phyloP scores from a whole-genome alignment of 2,329 filamentous ascomycete genomes.

The Chrysosporium queenslandicum region DNA sequence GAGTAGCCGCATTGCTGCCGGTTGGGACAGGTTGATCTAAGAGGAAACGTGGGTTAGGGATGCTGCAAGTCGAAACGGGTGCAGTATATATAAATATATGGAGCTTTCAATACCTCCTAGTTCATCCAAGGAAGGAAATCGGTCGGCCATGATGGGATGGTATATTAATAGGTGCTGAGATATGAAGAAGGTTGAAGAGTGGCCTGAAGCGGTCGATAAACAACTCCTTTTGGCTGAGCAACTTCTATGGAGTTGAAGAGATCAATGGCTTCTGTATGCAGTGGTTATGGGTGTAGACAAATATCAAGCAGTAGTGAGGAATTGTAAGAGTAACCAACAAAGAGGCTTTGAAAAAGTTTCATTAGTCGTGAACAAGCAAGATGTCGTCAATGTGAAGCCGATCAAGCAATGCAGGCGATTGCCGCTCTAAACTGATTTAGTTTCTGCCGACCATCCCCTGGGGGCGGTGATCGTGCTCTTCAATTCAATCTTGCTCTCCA shows the following conservation, averaged over 20 bases:
- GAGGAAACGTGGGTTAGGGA: slow-evolving; percentile 19
- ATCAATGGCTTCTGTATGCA: not conserved
- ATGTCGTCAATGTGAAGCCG: not conserved
- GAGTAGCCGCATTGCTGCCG: slow-evolving; percentile 2
- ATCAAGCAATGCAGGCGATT: not conserved
- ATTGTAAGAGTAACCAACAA: not conserved
- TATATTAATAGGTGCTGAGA: slow-evolving; percentile 6
- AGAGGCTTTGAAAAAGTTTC: slow-evolving; percentile 2
- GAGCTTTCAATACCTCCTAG: slow-evolving; percentile 35
- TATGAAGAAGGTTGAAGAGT: slow-evolving; percentile 13
- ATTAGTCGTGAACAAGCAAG: not conserved
- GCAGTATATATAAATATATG: no score
- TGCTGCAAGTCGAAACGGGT: not conserved
- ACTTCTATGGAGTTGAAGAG: not conserved
- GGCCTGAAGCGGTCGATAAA: slow-evolving; percentile 1
- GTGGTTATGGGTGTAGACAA: not conserved
- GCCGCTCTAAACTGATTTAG: not conserved
- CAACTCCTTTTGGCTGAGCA: not conserved
- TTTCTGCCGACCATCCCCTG: slow-evolving; percentile 1
- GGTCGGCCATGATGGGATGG: slow-evolving; percentile 54
- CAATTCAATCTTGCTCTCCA: not conserved
- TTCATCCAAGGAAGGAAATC: slow-evolving; percentile 70
- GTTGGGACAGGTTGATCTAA: slow-evolving; percentile 21
- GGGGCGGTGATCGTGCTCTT: not conserved
- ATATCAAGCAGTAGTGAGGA: not conserved